Evolutionary conservation across 305 asterid genomes (phyloP), one percentile per base, ranked within the genome.

Genomic region (Lippia alba): DNA sequence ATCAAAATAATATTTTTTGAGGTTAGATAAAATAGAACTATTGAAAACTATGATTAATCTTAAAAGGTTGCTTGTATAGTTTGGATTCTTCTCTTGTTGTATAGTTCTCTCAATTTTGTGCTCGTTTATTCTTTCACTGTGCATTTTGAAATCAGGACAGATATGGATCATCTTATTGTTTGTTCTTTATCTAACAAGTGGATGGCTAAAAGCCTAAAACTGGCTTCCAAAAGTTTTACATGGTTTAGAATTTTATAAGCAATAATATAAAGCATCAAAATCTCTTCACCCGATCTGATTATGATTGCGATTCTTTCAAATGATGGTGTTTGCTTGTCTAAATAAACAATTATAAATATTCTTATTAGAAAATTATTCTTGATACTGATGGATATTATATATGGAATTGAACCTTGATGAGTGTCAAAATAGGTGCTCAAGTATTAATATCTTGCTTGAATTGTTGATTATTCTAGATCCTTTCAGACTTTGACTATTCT

Each of bases 121-220:
- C 8, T 10, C 20, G 15, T 63, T 49, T 65, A 65, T 49, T 2
- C 34, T 18, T 16, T 51, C 17, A 8, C 12, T 20, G 46, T 18
- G 36, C 17, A 12, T 36, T 32, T 15, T 49, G 39, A 56, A 64
- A 64, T 49, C 6, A 48, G 69, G 69, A 64, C 20, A 2, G 17
- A 12, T 48, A 45, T 63, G 8, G 8, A 12, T 12, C 36, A 6
- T 32, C 63, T 58, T 32, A 33, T 14, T 58, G 63, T 8, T 55
- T 18, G 63, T 8, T 55, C 2, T 11, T 20, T 20, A 9, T 54
- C 24, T 15, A n/a, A 4, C 9, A 50, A 19, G 34, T 54, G 34
- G 59, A 10, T 54, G 57, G 20, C 60, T 55, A 10, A 20, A 24
- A 24, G 30, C 30, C 30, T 24, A 24, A 24, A 34, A 7, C 39